phyloP scores from a whole-genome alignment of 345 rosid species.

The Gossypium thurberi region DNA sequence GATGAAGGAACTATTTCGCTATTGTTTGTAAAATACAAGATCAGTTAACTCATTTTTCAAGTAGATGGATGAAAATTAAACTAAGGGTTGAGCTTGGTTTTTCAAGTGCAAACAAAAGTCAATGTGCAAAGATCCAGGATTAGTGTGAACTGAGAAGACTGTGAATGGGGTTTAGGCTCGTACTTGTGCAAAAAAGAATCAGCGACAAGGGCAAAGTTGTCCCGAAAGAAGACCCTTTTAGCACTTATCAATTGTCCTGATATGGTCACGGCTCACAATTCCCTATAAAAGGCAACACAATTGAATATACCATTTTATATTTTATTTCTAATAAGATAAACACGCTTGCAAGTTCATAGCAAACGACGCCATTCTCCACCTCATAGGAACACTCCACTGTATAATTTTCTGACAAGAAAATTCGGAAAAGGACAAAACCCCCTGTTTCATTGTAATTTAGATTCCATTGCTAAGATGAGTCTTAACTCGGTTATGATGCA shows the following conservation, averaged over 20 bases:
- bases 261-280: background rate
- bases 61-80: no score
- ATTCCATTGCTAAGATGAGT: background rate
- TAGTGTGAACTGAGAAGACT: no score
- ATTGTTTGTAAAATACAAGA: no score
- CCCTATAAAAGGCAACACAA: background rate
- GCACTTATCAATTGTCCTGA: background rate
- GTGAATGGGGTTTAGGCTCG: no score
- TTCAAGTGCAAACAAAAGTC: background rate
- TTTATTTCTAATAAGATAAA: background rate
- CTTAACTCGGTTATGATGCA: background rate
- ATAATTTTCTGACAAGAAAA: background rate
- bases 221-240: background rate
- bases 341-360: background rate
- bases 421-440: no score
- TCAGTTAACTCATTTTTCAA: no score
- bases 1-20: no score
- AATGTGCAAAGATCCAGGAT: no score
- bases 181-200: no score
- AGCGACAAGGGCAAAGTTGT: no score
- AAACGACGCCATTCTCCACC: background rate
- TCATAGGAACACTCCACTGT: background rate
- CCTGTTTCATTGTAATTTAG: background rate
- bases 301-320: background rate
- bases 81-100: no score